Evolutionary conservation across 1,139 yeast genomes (phyloP).

Genomic region (Diutina scorzettiae): DNA sequence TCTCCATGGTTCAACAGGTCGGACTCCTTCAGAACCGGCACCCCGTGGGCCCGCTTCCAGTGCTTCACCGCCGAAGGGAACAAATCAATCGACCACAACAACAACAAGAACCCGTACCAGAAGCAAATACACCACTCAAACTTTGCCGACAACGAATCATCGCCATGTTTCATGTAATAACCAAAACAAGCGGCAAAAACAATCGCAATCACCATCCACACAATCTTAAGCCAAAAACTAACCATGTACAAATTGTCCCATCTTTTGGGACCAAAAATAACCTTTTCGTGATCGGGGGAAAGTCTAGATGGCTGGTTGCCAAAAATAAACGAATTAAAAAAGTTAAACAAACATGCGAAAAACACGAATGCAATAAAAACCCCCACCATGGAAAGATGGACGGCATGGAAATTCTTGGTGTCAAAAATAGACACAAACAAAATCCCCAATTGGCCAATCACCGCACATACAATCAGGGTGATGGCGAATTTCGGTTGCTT

Average conservation of each 20-base stretch:
- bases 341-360: conserved; percentile 48
- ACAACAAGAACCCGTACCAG: conserved; percentile 64
- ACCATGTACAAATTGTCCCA: conserved; percentile 35
- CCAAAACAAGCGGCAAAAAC: conserved; percentile 64
- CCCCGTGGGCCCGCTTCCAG: conserved; percentile 7
- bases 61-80: conserved; percentile 41
- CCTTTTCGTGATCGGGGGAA: conserved; percentile 29
- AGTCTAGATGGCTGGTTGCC: conserved; percentile 39
- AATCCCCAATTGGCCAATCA: conserved; percentile 68
- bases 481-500: conserved; percentile 40
- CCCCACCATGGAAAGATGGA: conserved; percentile 61
- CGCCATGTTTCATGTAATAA: conserved; percentile 24
- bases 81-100: conserved; percentile 60
- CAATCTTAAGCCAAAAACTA: conserved; percentile 40
- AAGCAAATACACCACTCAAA: conserved; percentile 82
- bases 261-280: conserved; percentile 26
- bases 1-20: neutral
- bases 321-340: conserved; percentile 48
- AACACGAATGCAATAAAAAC: conserved; percentile 66
- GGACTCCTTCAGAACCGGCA: neutral
- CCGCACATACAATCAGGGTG: conserved; percentile 38
- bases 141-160: conserved; percentile 37
- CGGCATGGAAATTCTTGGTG: conserved; percentile 44
- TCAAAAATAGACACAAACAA: conserved; percentile 66
- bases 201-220: conserved; percentile 63